Percentiles rank a stretch among this genome's conserved stretches.
These are phyloP conservation scores for Neurospora intermedia DNA, from an alignment of 495 filamentous ascomycete species.

Conservation along the genomic window DNA sequence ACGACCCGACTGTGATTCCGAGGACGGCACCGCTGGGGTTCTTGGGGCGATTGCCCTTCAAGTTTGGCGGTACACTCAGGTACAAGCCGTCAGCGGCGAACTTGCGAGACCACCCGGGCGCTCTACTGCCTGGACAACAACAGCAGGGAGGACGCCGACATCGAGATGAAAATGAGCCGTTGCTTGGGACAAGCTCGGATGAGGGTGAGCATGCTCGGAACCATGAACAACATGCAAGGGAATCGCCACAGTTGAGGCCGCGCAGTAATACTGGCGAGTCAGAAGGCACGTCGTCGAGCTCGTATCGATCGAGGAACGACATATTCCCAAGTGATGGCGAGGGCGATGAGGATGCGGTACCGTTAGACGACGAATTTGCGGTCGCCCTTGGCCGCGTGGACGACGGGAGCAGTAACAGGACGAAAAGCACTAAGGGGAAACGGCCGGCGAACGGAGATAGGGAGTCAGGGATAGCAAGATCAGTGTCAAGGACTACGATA, in stretches of 20 bases:
- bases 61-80: slow-evolving; percentile 67
- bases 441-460: slow-evolving; percentile 38
- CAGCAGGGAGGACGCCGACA: slow-evolving; percentile 36
- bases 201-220: slow-evolving; percentile 19
- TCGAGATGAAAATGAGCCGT: slow-evolving; percentile 56
- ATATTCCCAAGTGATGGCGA: slow-evolving; percentile 89
- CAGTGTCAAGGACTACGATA: slow-evolving; percentile 38
- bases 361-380: slow-evolving; percentile 86
- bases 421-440: slow-evolving; percentile 50
- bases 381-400: slow-evolving; percentile 64
- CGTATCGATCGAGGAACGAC: slow-evolving; percentile 85
- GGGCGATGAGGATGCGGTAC: slow-evolving; percentile 79
- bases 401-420: slow-evolving; percentile 61
- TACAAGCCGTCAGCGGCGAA: slow-evolving; percentile 90
- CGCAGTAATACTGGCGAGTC: slow-evolving; percentile 77
- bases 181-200: slow-evolving; percentile 52
- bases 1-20: slow-evolving; percentile 86
- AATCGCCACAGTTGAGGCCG: slow-evolving; percentile 41
- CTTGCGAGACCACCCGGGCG: slow-evolving; percentile 75
- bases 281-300: slow-evolving; percentile 66
- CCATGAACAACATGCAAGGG: slow-evolving; percentile 10
- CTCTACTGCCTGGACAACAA: slow-evolving; percentile 21
- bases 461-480: slow-evolving; percentile 38
- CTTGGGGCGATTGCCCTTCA: slow-evolving; percentile 72
- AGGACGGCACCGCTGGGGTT: slow-evolving; percentile 81